Conservation (phyloP, 2,329 filamentous ascomycete species). For the Exophiala sp. region DNA sequence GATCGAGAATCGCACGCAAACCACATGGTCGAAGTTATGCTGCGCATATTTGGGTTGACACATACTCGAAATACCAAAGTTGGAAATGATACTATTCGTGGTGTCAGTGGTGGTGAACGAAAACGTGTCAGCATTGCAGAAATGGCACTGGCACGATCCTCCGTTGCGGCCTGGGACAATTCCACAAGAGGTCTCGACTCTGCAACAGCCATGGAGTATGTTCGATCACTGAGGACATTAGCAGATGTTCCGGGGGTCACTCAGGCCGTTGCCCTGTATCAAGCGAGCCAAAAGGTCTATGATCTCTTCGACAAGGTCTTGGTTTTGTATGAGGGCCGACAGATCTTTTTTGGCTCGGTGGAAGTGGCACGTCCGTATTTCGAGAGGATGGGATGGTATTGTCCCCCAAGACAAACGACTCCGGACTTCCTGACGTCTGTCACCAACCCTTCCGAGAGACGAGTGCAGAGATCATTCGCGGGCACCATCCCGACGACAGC, state of each 20-base stretch:
- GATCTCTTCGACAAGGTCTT: slow-evolving; percentile 68
- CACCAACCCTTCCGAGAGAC: slow-evolving; percentile 53
- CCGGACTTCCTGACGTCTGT: slow-evolving; percentile 65
- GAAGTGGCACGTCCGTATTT: slow-evolving; percentile 61
- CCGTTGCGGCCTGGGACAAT: slow-evolving; percentile 54
- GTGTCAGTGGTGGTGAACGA: slow-evolving; percentile 65
- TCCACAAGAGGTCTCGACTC: slow-evolving; percentile 52
- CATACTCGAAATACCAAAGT: slow-evolving; percentile 65
- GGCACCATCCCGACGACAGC: slow-evolving; percentile 44
- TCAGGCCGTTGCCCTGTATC: slow-evolving; percentile 56
- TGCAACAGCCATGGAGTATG: slow-evolving; percentile 57
- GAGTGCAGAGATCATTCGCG: slow-evolving; percentile 41
- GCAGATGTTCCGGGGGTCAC: slow-evolving; percentile 49
- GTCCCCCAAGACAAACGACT: slow-evolving; percentile 59
- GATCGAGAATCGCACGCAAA: slow-evolving; percentile 3
- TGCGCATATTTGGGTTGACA: slow-evolving; percentile 63
- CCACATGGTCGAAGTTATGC: slow-evolving; percentile 35
- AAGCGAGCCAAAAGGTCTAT: slow-evolving; percentile 49
- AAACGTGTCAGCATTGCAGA: slow-evolving; percentile 69
- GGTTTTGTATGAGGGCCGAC: slow-evolving; percentile 62
- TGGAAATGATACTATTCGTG: slow-evolving; percentile 63
- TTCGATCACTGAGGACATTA: slow-evolving; percentile 48
- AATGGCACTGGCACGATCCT: slow-evolving; percentile 32
- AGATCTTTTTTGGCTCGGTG: slow-evolving; percentile 63
- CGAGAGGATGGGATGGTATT: slow-evolving; percentile 62